phyloP scores from a whole-genome alignment of 2,329 filamentous ascomycete genomes.

The Paecilomyces sp. region DNA sequence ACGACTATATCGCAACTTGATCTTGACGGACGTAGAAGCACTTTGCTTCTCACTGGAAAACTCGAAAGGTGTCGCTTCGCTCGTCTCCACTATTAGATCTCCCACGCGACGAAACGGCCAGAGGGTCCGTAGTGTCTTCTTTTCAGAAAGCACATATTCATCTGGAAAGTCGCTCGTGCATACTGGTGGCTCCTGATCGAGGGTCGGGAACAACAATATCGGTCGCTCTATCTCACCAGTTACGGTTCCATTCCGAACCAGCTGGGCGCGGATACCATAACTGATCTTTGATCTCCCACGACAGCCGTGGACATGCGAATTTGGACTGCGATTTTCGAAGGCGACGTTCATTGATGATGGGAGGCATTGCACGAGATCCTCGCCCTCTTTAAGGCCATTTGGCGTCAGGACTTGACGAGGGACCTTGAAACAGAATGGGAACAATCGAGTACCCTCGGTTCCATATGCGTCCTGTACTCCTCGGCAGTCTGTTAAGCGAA shows the following conservation, averaged over 20 bases:
- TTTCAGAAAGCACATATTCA: slow-evolving; percentile 1
- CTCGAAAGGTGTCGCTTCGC: slow-evolving; percentile 3
- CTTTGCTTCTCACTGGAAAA: background rate
- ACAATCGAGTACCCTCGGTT: background rate
- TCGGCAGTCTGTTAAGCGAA: background rate
- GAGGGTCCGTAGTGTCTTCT: background rate
- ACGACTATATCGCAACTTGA: background rate
- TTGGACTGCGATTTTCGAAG: background rate
- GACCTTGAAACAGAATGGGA: slow-evolving; percentile 3
- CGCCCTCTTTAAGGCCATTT: slow-evolving; percentile 1
- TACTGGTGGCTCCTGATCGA: slow-evolving; percentile 2
- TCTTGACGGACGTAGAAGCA: slow-evolving; percentile 1
- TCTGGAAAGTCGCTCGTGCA: slow-evolving; percentile 5
- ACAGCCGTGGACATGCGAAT: background rate
- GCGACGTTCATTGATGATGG: slow-evolving; percentile 1
- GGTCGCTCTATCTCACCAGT: background rate
- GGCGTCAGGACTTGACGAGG: slow-evolving; percentile 5
- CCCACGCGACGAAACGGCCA: background rate
- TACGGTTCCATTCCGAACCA: background rate
- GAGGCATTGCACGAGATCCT: slow-evolving; percentile 2
- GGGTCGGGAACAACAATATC: slow-evolving; percentile 2
- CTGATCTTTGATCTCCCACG: slow-evolving; percentile 1
- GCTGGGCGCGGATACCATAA: slow-evolving; percentile 2
- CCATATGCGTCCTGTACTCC: slow-evolving; percentile 1
- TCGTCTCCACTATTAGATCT: background rate